Evolutionary conservation across 257 asterid genomes (phyloP).

Genomic region (Jacaranda mimosifolia): DNA sequence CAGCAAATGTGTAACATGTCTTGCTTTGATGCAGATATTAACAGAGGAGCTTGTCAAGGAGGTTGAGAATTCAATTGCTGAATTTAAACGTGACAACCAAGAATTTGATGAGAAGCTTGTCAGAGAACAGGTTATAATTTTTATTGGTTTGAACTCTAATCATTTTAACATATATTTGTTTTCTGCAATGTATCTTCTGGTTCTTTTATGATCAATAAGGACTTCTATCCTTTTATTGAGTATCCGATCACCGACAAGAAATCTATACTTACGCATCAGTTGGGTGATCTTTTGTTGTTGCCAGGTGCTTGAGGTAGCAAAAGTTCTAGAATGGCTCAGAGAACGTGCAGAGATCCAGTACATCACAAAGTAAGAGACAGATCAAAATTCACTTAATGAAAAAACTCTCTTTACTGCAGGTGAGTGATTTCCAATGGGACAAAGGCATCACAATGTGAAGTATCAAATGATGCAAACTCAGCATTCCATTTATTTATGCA

Average conservation of each 20-base stretch:
- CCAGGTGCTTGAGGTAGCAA: constrained; percentile 95
- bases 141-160: constrained; percentile 19
- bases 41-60: constrained; percentile 90
- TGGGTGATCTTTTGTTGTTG: constrained; percentile 54
- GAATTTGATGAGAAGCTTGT: constrained; percentile 88
- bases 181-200: neutral
- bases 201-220: neutral
- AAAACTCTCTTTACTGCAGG: neutral
- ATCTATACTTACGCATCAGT: neutral
- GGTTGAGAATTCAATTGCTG: constrained; percentile 79
- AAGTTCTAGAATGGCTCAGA: constrained; percentile 93
- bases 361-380: constrained; percentile 47
- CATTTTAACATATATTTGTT: neutral
- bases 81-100: constrained; percentile 76
- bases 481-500: neutral
- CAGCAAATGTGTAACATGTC: constrained; percentile 16
- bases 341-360: constrained; percentile 77
- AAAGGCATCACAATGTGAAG: neutral
- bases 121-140: constrained; percentile 71
- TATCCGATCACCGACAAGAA: no score
- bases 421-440: no score
- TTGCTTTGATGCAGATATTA: constrained; percentile 56
- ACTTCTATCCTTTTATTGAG: neutral
- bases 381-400: no score
- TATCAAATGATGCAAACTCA: no score